A percentile compares a stretch with the other conserved stretches of the same genome.
These are phyloP conservation scores for Amylocarpus encephaloides DNA, from an alignment of 2,329 filamentous ascomycete genomes.

Conservation along the genomic window DNA sequence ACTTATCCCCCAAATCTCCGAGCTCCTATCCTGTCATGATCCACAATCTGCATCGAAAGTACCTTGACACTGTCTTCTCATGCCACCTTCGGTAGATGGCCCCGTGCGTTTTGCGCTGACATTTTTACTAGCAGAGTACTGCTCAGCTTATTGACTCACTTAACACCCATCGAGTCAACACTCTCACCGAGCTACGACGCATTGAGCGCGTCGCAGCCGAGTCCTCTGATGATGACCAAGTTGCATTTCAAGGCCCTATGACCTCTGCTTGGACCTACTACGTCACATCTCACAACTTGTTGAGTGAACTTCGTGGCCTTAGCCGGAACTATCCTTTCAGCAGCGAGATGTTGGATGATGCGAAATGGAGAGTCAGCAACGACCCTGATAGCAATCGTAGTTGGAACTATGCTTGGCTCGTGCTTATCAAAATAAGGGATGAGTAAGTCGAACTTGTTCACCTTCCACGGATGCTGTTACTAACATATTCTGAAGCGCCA, in stretches of 20 bases:
- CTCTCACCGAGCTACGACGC: slow-evolving; percentile 63
- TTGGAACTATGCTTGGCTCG: slow-evolving; percentile 73
- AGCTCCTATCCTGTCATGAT: neutral
- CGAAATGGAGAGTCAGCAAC: slow-evolving; percentile 53
- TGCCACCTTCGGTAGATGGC: neutral
- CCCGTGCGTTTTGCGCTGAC: neutral
- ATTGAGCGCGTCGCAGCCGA: slow-evolving; percentile 60
- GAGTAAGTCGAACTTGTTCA: slow-evolving; percentile 43
- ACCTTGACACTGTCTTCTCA: no score
- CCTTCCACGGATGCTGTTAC: neutral
- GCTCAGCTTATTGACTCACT: slow-evolving; percentile 57
- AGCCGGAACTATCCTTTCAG: slow-evolving; percentile 63
- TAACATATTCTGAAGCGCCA: slow-evolving; percentile 37
- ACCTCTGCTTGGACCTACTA: slow-evolving; percentile 67
- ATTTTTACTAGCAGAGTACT: slow-evolving; percentile 17
- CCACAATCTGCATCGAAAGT: no score
- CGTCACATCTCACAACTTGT: slow-evolving; percentile 61
- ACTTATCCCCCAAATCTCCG: neutral
- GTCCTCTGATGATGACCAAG: slow-evolving; percentile 52
- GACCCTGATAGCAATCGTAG: slow-evolving; percentile 62
- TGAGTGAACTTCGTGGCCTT: slow-evolving; percentile 62
- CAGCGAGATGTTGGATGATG: slow-evolving; percentile 58
- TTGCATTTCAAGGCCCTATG: slow-evolving; percentile 57
- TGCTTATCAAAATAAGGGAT: slow-evolving; percentile 58
- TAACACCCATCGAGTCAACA: slow-evolving; percentile 63